Conservation (phyloP, 1,284 basidiomycete species). For the Cryptococcus sp. region DNA sequence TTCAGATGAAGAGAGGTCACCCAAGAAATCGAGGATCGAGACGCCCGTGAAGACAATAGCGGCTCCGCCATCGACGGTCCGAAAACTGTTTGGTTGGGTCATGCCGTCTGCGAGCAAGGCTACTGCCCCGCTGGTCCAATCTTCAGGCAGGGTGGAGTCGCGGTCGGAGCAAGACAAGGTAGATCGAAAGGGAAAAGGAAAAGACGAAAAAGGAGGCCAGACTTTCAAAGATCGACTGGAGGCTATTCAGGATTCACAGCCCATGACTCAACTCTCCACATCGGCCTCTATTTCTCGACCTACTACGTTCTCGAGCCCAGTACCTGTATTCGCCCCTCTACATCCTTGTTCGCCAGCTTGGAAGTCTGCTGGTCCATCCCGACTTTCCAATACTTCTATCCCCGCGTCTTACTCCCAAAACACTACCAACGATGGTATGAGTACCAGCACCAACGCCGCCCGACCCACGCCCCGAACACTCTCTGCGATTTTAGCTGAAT, state of each 20-base stretch:
- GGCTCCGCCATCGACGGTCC: slow-evolving; percentile 23
- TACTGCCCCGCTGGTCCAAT: too few species aligned
- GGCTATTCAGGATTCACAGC: neutral
- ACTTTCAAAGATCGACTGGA: too few species aligned
- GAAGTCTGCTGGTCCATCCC: neutral
- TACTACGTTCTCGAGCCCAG: neutral
- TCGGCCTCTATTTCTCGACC: neutral
- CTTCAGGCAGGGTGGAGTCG: too few species aligned
- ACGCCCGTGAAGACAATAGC: neutral
- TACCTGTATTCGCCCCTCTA: neutral
- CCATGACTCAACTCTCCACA: neutral
- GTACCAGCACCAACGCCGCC: neutral
- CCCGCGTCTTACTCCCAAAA: neutral
- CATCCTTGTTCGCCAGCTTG: neutral
- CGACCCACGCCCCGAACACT: neutral
- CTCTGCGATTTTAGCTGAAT: neutral
- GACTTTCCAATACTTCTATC: neutral
- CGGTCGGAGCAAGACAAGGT: too few species aligned
- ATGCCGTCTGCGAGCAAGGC: neutral
- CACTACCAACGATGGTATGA: too few species aligned
- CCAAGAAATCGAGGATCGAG: neutral
- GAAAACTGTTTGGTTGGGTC: slow-evolving; percentile 18
- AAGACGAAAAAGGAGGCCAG: neutral
- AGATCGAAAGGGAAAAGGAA: neutral
- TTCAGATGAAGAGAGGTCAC: slow-evolving; percentile 8